Conservation (phyloP, 345 rosid species). For the sweet orange (Citrus sinensis) region DVS_A1.0 CM039162.1:31320001-31320500, state of each 20-base stretch:
- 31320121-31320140: neutral
- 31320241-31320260: neutral
- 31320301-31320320: neutral
- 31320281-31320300: neutral
- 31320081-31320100: neutral
- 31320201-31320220: neutral
- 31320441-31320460: conserved; percentile 24
- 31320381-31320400: conserved; percentile 10
- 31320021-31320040: too few relatives aligned
- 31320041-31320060: neutral
- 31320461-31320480: conserved; percentile 6
- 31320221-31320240: neutral
- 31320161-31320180: neutral
- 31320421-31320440: conserved; percentile 15
- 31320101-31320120: neutral
- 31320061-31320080: neutral
- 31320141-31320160: neutral
- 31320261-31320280: neutral
- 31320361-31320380: conserved; percentile 21
- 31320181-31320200: neutral
- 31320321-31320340: too few relatives aligned
- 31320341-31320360: neutral
- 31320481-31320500: conserved; percentile 27
- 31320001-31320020: too few relatives aligned
- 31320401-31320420: conserved; percentile 16